phyloP scores from a whole-genome alignment of 208 protist species.

The Trypanosoma rangeli region DNA sequence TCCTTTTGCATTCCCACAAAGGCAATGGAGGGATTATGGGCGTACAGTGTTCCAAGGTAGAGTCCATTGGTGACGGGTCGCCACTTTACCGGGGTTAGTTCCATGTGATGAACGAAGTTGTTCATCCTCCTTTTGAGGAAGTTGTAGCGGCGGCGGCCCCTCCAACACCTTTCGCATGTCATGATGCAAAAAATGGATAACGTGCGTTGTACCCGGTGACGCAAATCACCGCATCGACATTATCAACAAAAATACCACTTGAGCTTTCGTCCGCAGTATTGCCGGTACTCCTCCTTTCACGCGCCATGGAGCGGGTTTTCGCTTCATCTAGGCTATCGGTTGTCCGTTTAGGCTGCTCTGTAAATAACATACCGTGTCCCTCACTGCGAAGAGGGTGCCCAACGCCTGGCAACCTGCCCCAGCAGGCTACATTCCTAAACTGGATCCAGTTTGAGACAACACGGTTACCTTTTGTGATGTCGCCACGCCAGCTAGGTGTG shows the following conservation, averaged over 20 bases:
- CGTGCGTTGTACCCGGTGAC: conserved; percentile 76
- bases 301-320: conserved; percentile 14
- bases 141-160: conserved; percentile 25
- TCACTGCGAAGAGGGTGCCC: conserved; percentile 42
- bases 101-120: not conserved
- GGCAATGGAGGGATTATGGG: conserved; percentile 58
- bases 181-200: conserved; percentile 75
- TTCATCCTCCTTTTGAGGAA: not conserved
- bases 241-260: conserved; percentile 55
- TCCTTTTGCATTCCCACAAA: conserved; percentile 80
- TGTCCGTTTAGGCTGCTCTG: conserved; percentile 12
- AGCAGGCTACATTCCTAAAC: conserved; percentile 37
- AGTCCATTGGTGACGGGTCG: conserved; percentile 36
- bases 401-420: conserved; percentile 35
- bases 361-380: conserved; percentile 57
- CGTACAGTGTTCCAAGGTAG: conserved; percentile 77
- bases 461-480: conserved; percentile 44
- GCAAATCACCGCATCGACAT: conserved; percentile 77
- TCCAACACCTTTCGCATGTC: conserved; percentile 66
- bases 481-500: conserved; percentile 50
- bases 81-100: not conserved
- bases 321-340: conserved; percentile 44
- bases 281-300: not conserved
- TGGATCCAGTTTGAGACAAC: conserved; percentile 61
- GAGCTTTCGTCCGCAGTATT: not conserved